Evolutionary conservation across 495 filamentous ascomycete species (phyloP).

Genomic region (Hamigera avellanea): DNA sequence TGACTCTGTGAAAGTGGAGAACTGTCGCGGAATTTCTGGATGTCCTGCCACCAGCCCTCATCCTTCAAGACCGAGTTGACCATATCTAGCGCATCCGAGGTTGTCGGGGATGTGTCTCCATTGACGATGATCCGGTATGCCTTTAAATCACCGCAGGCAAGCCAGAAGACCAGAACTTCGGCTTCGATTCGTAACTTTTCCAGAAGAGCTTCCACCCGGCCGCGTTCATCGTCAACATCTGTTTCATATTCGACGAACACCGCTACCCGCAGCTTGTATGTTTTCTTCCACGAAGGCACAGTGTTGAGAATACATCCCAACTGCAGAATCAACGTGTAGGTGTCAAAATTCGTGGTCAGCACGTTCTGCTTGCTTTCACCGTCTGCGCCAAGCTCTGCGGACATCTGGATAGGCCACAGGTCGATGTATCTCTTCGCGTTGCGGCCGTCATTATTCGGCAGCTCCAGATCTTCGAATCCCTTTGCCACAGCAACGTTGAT

Average conservation of each 20-base stretch:
- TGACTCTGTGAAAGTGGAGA: constrained; percentile 9
- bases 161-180: constrained; percentile 68
- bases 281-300: constrained; percentile 72
- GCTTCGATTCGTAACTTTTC: constrained; percentile 76
- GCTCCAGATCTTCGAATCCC: constrained; percentile 66
- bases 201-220: constrained; percentile 60
- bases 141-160: constrained; percentile 59
- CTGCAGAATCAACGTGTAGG: constrained; percentile 80
- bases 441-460: constrained; percentile 43
- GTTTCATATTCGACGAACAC: constrained; percentile 87
- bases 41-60: constrained; percentile 76
- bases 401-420: constrained; percentile 79
- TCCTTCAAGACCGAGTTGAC: constrained; percentile 51
- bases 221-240: constrained; percentile 69
- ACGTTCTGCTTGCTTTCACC: constrained; percentile 50
- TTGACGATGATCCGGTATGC: constrained; percentile 74
- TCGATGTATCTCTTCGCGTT: constrained; percentile 73
- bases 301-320: constrained; percentile 76
- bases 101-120: constrained; percentile 33
- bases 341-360: constrained; percentile 84
- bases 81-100: constrained; percentile 32
- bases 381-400: constrained; percentile 62
- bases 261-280: constrained; percentile 59
- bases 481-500: constrained; percentile 81
- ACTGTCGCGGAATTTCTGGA: constrained; percentile 46